Evolutionary conservation across 805 yeast genomes (phyloP).

Genomic region (Yarrowia sp.): DNA sequence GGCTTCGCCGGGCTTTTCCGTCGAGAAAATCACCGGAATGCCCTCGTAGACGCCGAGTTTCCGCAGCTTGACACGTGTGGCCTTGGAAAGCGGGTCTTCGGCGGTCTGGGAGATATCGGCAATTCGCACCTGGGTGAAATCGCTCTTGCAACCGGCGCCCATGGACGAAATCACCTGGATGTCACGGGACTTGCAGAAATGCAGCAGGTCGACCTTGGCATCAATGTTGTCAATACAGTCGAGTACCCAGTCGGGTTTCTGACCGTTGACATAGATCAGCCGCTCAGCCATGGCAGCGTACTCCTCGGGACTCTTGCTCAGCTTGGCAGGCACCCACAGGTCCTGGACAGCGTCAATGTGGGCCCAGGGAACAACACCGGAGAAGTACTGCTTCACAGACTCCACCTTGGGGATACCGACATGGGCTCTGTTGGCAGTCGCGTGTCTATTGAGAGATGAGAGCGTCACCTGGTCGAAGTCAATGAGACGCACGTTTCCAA

Average conservation of each 20-base stretch:
- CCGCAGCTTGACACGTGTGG: conserved; percentile 84
- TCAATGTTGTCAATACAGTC: conserved; percentile 98
- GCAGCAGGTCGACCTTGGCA: conserved; percentile 90
- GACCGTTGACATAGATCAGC: conserved; percentile 50
- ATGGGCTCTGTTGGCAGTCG: conserved; percentile 88
- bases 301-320: conserved; percentile 58
- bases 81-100: conserved; percentile 90
- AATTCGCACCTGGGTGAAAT: conserved; percentile 87
- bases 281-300: conserved; percentile 65
- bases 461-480: conserved; percentile 97
- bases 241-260: conserved; percentile 76
- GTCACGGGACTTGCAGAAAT: conserved; percentile 66
- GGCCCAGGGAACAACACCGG: conserved; percentile 92
- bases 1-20: conserved; percentile 98
- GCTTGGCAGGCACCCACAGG: conserved; percentile 60
- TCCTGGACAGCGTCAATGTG: conserved; percentile 77
- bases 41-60: conserved; percentile 76
- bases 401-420: conserved; percentile 93
- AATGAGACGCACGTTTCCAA: conserved; percentile 75
- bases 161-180: conserved; percentile 85
- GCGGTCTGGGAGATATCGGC: conserved; percentile 89
- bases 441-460: conserved; percentile 90
- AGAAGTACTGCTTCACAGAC: conserved; percentile 72
- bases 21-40: conserved; percentile 87
- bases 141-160: conserved; percentile 98